Conservation (phyloP, 2,329 filamentous ascomycete species). For the Aspergillus aculeatus region DNA sequence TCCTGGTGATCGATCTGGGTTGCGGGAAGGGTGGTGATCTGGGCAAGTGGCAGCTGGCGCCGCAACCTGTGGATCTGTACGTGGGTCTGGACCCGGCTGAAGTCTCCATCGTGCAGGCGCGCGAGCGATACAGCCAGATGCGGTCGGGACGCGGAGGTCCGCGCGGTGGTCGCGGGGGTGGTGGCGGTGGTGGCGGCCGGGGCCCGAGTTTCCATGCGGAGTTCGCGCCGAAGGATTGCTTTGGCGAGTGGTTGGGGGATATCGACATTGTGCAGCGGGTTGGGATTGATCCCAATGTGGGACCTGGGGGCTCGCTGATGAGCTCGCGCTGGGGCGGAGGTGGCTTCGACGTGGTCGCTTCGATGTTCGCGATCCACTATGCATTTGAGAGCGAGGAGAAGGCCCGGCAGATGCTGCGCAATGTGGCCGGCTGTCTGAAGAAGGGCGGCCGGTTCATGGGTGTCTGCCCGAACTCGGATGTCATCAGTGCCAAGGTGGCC, state of each 20-base stretch:
- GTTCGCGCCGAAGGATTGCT: slow-evolving; percentile 91
- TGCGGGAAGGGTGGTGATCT: slow-evolving; percentile 96
- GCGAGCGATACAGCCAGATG: slow-evolving; percentile 78
- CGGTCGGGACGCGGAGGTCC: slow-evolving; percentile 49
- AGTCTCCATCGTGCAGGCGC: slow-evolving; percentile 85
- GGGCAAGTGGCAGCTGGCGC: slow-evolving; percentile 92
- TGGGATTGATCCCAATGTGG: slow-evolving; percentile 75
- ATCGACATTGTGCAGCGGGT: slow-evolving; percentile 80
- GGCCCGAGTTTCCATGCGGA: slow-evolving; percentile 74
- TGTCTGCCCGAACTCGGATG: slow-evolving; percentile 94
- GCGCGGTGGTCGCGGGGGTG: slow-evolving; percentile 56
- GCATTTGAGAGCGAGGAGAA: slow-evolving; percentile 92
- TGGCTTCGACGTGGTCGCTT: slow-evolving; percentile 93
- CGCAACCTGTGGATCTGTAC: slow-evolving; percentile 87
- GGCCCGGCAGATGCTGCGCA: slow-evolving; percentile 86
- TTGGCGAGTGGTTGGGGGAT: slow-evolving; percentile 77
- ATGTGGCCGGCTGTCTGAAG: slow-evolving; percentile 84
- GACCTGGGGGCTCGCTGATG: slow-evolving; percentile 53
- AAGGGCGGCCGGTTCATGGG: slow-evolving; percentile 94
- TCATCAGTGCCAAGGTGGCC: slow-evolving; percentile 76
- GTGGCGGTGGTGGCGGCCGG: slow-evolving; percentile 52
- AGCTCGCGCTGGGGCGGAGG: slow-evolving; percentile 67
- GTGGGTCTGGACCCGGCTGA: slow-evolving; percentile 93
- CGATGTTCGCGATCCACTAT: slow-evolving; percentile 99
- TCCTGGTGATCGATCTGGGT: slow-evolving; percentile 88